Evolutionary conservation across 805 yeast genomes (phyloP), one percentile per base, ranked within the genome.

Genomic region (Hermanozyma aechmeae): DNA sequence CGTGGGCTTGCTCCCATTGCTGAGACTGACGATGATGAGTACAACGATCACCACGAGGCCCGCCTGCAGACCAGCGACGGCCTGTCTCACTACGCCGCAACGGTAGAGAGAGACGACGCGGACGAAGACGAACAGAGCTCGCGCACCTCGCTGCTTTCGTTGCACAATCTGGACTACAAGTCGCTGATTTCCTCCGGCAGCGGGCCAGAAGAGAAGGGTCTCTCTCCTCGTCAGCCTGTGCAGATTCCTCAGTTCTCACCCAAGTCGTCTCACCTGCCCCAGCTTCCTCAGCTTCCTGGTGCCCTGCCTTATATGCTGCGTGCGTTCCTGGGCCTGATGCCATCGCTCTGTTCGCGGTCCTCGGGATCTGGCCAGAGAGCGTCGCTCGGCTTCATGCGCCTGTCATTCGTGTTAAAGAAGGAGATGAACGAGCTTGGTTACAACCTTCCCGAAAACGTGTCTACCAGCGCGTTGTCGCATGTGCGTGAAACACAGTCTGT

Each of bases 341-440:
- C 43, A n/a, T 35, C 42, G 4, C 37, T 42, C 27, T 24, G 29
- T 13, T 24, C 37, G 22, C 24, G 18, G 14, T 11, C 12, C 7
- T 19, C 15, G 13, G 23, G 27, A 15, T 13, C 24, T 9, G 38
- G 39, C 3, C 39, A 31, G 25, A 44, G 61, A 27, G 67, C 60
- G 16, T 61, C 68, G 2, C 34, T 53, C 27, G 68, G 68, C 0
- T 62, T 62, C 39, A 62, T 62, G 68, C 56, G 61, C 45, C 49
- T 58, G 29, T 55, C 64, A 23, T 61, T 55, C 39, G 46, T 62
- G 12, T 56, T 62, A 46, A 58, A 58, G 48, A 57, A 56, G 45
- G 67, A 59, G 35, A 53, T 61, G 51, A 53, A 51, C 11, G 31
- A 44, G 11, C 32, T 46, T 29, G 62, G 64, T 4, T 50, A 30